Evolutionary conservation across 176 grass and related monocot genomes (phyloP), one percentile per base, ranked within the genome.

Genomic region (Oryza longistaminata): DNA sequence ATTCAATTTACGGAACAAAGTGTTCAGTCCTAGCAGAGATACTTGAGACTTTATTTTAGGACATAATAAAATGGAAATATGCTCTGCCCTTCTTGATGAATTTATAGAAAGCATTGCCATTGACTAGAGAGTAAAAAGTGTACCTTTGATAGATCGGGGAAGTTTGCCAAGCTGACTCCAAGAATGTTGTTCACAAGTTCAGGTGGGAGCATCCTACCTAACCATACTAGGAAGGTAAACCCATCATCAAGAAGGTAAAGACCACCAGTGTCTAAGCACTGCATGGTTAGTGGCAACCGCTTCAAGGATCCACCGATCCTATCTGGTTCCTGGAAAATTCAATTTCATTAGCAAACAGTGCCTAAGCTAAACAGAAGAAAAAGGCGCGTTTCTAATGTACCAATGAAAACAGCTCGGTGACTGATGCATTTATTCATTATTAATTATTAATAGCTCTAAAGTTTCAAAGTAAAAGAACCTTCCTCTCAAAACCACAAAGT

Each of bases 111-210:
- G 7, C 43, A 83, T 31, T 45, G 67, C 12, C 27, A 69, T 50
- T 79, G 35, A 17, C 46, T n/a, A 44, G 3, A 9, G 29, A 73
- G 26, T 12, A 73, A 29, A 83, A 78, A 6, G 4, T 55, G 11
- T 89, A 96, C 97, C 90, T 86, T 99, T 16, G 93, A 99, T 50
- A 99, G 83, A 89, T 99, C 92, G 74, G 93, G 86, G 81, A 90
- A 92, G 83, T 91, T 92, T 52, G 88, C 49, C 48, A 94, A 43
- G 48, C 82, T 89, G 46, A 83, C 64, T 85, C 93, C 97, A 85
- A 99, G 84, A 91, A 99, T 77, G 76, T 70, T 83, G 68, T 83
- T 94, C 65, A 92, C 68, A 7, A 92, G 58, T 82, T 94, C 93
- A 79, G 97, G 86, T 64, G 90, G 76, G 3, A 88, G 68, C 90